phyloP scores from a whole-genome alignment of 805 yeast genomes.

The Candida corydali region DNA sequence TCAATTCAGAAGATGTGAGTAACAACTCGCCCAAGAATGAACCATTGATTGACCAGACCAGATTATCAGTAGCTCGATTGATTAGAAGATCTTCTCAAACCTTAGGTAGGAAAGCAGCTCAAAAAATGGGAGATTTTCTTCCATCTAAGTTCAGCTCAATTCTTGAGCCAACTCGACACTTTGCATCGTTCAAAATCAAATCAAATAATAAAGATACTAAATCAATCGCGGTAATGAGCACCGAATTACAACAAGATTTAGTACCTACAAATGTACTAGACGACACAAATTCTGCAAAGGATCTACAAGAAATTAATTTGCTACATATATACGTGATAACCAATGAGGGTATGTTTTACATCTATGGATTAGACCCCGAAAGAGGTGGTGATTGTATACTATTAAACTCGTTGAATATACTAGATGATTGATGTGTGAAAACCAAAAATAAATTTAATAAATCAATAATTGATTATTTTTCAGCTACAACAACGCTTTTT shows the following conservation, averaged over 20 bases:
- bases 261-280: conserved; percentile 24
- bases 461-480: background rate
- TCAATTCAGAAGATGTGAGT: conserved; percentile 22
- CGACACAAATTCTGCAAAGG: conserved; percentile 16
- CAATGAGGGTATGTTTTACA: conserved; percentile 74
- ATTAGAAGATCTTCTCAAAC: conserved; percentile 75
- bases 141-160: conserved; percentile 79
- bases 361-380: conserved; percentile 78
- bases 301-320: conserved; percentile 24
- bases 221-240: conserved; percentile 44
- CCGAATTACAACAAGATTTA: conserved; percentile 25
- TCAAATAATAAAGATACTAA: conserved; percentile 37
- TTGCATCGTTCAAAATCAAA: conserved; percentile 75
- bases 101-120: conserved; percentile 78
- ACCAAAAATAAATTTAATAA: background rate
- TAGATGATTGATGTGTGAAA: conserved; percentile 18
- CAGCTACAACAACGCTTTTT: background rate
- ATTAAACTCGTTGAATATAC: conserved; percentile 63
- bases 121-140: conserved; percentile 80
- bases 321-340: conserved; percentile 68
- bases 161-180: conserved; percentile 85
- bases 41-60: conserved; percentile 66
- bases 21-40: conserved; percentile 32
- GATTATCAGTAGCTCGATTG: conserved; percentile 71
- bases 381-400: conserved; percentile 91